Base-by-base conservation (phyloP, 164 flowering plant species). In the Hamamelis virginiana region DNA sequence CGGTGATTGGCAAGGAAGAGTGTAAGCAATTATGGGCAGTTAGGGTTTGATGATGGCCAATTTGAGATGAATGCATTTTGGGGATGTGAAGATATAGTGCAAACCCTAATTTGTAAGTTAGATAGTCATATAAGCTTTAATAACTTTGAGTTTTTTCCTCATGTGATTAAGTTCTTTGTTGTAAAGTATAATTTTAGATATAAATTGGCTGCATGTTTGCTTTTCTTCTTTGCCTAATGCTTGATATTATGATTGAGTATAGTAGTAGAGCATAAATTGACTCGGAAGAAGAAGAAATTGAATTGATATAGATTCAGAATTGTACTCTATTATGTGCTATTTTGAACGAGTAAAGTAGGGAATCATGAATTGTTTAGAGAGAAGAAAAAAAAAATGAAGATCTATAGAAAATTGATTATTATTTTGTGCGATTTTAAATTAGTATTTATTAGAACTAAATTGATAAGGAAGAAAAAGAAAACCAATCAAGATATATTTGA, bases 11-110 rank as follows among this genome's bases (percentile, higher is more conserved):
- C 8, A 46, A 44, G 28, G 69, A 26, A 13, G 70, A 73, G 59
- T 62, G 56, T 62, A 73, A 57, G 51, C 62, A 22, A 33, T 44
- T 57, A 10, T 70, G 74, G 74, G 64, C 67, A 45, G 14, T 46
- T 74, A 33, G 57, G 74, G 58, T 50, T 9, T 70, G 62, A 69
- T n/a, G 19, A 33, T 13, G 23, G 71, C 1, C n/a, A 6, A 51
- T 51, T 28, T 23, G 16, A 25, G 25, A 18, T 23, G 26, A 57
- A 38, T 23, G 18, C 52, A 14, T 48, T 48, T 15, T 13, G 18
- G 15, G n/a, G n/a, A n/a, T n/a, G n/a, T n/a, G n/a, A n/a, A n/a
- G n/a, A n/a, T n/a, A n/a, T n/a, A n/a, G 41, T 33, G 41, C 41
- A 33, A 33, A 33, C 41, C 41, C 41, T 33, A 69, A 70, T 43